Conservation (phyloP, 768 basidiomycete genomes). For the Termitomyces sp. region DNA sequence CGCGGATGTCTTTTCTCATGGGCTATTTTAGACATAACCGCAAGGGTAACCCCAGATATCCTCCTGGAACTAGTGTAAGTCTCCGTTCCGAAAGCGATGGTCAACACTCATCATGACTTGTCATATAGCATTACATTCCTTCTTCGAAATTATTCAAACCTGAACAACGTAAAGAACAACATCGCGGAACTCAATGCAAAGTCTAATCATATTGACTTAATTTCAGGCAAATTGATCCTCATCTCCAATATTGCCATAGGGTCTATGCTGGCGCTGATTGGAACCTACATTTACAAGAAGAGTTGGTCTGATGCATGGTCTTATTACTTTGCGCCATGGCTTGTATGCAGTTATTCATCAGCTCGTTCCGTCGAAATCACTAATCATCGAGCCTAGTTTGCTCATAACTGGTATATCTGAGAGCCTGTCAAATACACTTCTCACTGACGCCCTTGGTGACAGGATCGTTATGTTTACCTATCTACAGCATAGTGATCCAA, state of each 20-base stretch:
- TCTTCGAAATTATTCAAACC: constrained; percentile 41
- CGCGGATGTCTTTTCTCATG: constrained; percentile 2
- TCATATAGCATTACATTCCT: constrained; percentile 35
- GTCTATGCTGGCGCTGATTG: constrained; percentile 32
- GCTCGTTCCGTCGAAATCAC: not conserved
- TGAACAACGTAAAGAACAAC: constrained; percentile 31
- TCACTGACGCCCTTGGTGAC: not conserved
- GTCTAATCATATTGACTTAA: not conserved
- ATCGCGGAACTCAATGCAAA: not conserved
- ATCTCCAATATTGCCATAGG: constrained; percentile 37
- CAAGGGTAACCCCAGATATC: constrained; percentile 42
- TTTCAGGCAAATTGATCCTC: constrained; percentile 29
- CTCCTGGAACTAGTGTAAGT: constrained; percentile 38
- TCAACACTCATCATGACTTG: not conserved
- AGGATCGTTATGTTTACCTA: constrained; percentile 62
- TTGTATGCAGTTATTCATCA: constrained; percentile 25
- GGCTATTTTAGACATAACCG: constrained; percentile 31
- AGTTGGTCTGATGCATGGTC: constrained; percentile 30
- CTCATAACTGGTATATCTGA: constrained; percentile 37
- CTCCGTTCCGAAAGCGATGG: constrained; percentile 1
- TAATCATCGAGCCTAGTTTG: constrained; percentile 24
- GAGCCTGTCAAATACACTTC: not conserved
- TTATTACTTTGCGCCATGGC: constrained; percentile 46
- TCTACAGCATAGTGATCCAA: constrained; percentile 57
- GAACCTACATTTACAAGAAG: constrained; percentile 20